These are phyloP conservation scores for Calcarisporium arbuscula DNA, from an alignment of 2,329 filamentous ascomycete genomes.

Conservation along the genomic window DNA sequence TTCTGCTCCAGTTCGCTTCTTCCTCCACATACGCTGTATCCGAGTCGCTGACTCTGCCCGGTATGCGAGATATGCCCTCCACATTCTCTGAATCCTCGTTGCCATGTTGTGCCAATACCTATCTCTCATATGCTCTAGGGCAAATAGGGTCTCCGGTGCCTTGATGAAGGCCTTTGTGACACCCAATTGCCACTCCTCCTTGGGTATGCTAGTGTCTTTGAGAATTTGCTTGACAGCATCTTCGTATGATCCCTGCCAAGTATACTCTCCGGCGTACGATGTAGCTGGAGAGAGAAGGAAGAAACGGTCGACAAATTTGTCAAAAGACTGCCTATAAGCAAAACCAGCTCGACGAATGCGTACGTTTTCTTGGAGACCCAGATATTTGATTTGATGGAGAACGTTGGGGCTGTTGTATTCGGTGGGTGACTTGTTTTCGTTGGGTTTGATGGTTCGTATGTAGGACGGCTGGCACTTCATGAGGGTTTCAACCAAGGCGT, in stretches of 20 bases:
- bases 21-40: conserved; percentile 93
- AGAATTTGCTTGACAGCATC: conserved; percentile 87
- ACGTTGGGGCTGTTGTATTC: conserved; percentile 93
- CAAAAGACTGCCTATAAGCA: conserved; percentile 92
- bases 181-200: conserved; percentile 95
- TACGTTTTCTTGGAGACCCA: conserved; percentile 98
- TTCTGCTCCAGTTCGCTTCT: conserved; percentile 84
- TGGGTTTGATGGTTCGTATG: conserved; percentile 98
- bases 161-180: conserved; percentile 98
- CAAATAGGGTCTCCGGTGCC: conserved; percentile 92
- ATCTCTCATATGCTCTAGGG: conserved; percentile 94
- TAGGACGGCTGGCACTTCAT: conserved; percentile 98
- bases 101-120: conserved; percentile 99
- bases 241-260: conserved; percentile 83
- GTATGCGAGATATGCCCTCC: conserved; percentile 93
- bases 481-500: conserved; percentile 86
- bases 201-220: conserved; percentile 91
- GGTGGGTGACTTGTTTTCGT: conserved; percentile 93
- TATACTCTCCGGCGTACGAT: conserved; percentile 95
- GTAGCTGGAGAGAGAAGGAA: conserved; percentile 91
- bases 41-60: conserved; percentile 85
- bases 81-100: conserved; percentile 91
- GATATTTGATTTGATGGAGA: conserved; percentile 96
- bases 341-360: conserved; percentile 94
- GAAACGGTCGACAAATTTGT: conserved; percentile 97